Evolutionary conservation across 352 stramenopile species (phyloP), one percentile per base, ranked within the genome.

Genomic region (Phytopythium mirpurense): DNA sequence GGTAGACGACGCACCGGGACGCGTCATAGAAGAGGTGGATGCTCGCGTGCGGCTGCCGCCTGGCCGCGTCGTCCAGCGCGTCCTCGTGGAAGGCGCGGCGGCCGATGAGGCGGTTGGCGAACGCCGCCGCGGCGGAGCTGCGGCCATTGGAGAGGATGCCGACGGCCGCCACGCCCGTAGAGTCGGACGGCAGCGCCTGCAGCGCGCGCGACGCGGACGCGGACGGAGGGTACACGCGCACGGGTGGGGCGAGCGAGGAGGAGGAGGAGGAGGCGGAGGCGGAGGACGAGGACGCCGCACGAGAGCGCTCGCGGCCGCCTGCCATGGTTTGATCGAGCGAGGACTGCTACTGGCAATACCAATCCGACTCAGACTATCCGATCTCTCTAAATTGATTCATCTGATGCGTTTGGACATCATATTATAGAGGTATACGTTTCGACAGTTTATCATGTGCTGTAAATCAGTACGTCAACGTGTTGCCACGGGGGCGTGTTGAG

Each of bases 1-100:
- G 57, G 54, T 78, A 91, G 10, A 80, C 67, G 45, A 70, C 76
- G 24, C 60, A 63, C 32, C 64, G 62, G 9, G 53, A 52, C 11
- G 74, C 63, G 29, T 91, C 78, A 51, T 81, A 88, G 57, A 65
- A 88, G 11, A 88, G 48, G 34, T 89, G 68, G 16, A 89, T 59
- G 38, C 61, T 86, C 1, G 74, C 67, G 5, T 61, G 42, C 15
- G 57, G 42, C 24, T 52, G 55, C 12, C 46, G 12, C 19, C 34
- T 49, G 36, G 27, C 38, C n/a, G 47, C 26, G 1, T 37, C 40
- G n/a, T 48, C 45, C 51, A 64, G 29, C 6, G 53, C 50, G 4
- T 66, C 51, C 10, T 59, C 59, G 50, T 58, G 48, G 49, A 91
- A 91, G 14, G 73, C 76, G 31, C 56, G 61, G 41, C 66, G 75